Base-by-base conservation (phyloP, 2,329 filamentous ascomycete genomes). In the Aspergillus uvarum region DNA sequence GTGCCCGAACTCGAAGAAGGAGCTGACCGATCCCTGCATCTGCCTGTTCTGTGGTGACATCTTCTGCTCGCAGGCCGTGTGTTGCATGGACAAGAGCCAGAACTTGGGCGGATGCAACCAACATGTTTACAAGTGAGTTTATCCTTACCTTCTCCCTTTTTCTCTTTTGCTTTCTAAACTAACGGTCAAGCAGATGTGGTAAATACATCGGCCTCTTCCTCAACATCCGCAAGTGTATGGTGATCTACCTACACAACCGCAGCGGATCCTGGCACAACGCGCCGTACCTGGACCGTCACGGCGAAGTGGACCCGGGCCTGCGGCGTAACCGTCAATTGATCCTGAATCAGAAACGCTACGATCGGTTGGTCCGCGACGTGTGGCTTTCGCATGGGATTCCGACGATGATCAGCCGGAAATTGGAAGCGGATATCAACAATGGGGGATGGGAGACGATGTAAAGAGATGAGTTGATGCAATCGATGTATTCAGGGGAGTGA, bases 31-130 rank as follows among this genome's bases (percentile, higher is more conserved):
- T 74, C 92, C 95, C 0, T 91, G 90, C 65, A 86, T 99, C 42
- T 99, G 95, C 72, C 83, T 99, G 44, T 92, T 97, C 79, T 99
- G 95, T 72, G 94, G 95, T 35, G 92, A 93, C n/a, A 91, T 99
- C 47, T 94, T 97, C 76, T 99, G 95, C 77, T 92, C 90, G 10
- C 95, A 99, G 79, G 92, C 90, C 50, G 89, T 93, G 51, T 99
- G 95, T 79, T 99, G 95, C 74, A 86, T 91, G 71, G 68, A 73
- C 31, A 87, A 87, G 61, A 19, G 16, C 14, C 38, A 44, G 38
- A 85, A 83, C 64, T 85, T 91, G 61, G 93, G 93, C 50, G 93
- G 96, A 32, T 94, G 91, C 65, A 93, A 94, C 75, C 91, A 96
- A 78, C 95, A 99, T 78, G 87, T 96, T 81, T 80, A 84, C 64